Conservation (phyloP, 148 eudicot species). For the Vaccinium vitisidaea region DNA sequence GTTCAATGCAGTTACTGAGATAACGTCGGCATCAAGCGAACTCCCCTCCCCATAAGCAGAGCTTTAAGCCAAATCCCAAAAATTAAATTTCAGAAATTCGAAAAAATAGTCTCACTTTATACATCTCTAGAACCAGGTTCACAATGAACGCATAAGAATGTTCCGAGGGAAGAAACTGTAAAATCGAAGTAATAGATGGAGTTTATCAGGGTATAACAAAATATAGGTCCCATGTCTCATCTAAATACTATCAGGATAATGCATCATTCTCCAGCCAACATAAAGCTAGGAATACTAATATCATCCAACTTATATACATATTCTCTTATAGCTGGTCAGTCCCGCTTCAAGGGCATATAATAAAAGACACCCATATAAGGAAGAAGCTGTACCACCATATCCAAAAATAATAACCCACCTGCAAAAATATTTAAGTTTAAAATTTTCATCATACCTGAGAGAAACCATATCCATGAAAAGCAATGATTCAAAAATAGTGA, state of each 20-base stretch:
- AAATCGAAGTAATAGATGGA: background rate
- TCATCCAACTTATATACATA: slow-evolving; percentile 18
- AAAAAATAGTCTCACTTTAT: background rate
- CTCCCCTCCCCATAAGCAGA: background rate
- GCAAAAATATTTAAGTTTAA: background rate
- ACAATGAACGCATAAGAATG: background rate
- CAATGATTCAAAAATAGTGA: background rate
- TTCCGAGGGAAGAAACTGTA: background rate
- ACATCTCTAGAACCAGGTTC: slow-evolving; percentile 13
- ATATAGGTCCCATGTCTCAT: background rate
- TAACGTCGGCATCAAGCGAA: background rate
- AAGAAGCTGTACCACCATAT: slow-evolving; percentile 6
- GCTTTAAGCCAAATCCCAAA: background rate
- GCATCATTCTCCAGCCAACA: slow-evolving; percentile 11
- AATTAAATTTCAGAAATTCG: background rate
- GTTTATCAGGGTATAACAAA: background rate
- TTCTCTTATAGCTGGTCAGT: background rate
- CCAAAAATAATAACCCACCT: slow-evolving; percentile 22
- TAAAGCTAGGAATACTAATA: slow-evolving; percentile 10
- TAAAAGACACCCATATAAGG: slow-evolving; percentile 8
- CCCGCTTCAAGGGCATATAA: background rate
- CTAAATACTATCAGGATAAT: background rate
- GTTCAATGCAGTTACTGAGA: background rate
- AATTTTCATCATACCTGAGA: background rate
- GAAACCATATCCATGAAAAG: background rate